Base-by-base conservation (phyloP, 148 eudicot species). In the Drosera capensis region DNA sequence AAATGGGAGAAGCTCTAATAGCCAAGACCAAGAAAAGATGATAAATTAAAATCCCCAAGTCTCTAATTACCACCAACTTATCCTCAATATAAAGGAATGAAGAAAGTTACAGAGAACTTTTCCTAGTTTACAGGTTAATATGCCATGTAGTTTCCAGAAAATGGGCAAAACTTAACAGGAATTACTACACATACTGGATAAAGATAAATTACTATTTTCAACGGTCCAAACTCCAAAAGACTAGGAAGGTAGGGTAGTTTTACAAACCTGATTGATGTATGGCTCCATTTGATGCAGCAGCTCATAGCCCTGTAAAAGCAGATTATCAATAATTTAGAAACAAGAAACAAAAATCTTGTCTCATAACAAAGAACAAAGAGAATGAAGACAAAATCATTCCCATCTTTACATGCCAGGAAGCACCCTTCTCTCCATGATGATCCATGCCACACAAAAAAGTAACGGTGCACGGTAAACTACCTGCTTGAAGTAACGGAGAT, bases 281-380 rank as follows among this genome's bases (percentile, higher is more conserved):
- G 97, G 97, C 54, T 90, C 97, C 97, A 90, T 90, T 68, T 90
- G 97, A 63, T 84, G 93, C 85, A 90, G 62, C 66, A 90, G 75
- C 72, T 90, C 97, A 68, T 90, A 90, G 3, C 97, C 97, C 97
- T 90, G 48, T 49, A 75, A 23, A 26, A 44, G 21, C 39, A 64
- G 39, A 46, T 22, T 55, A 9, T 40, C 13, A 38, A 18, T 45
- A 42, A 19, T 38, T 14, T 44, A 11, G n/a, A 34, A 9, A 15
- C 14, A 4, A 15, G 0, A 11, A 11, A 34, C 38, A 34, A 34
- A n/a, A n/a, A n/a, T n/a, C n/a, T n/a, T n/a, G n/a, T n/a, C n/a
- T n/a, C n/a, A n/a, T 5, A 2, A 34, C 9, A 34, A 11, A 34
- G 9, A 11, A 11, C n/a, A 34, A 34, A 34, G 13, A 11, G 38